Evolutionary conservation across 2,329 filamentous ascomycete genomes (phyloP).

Genomic region (Stemphylium vesicarium): DNA sequence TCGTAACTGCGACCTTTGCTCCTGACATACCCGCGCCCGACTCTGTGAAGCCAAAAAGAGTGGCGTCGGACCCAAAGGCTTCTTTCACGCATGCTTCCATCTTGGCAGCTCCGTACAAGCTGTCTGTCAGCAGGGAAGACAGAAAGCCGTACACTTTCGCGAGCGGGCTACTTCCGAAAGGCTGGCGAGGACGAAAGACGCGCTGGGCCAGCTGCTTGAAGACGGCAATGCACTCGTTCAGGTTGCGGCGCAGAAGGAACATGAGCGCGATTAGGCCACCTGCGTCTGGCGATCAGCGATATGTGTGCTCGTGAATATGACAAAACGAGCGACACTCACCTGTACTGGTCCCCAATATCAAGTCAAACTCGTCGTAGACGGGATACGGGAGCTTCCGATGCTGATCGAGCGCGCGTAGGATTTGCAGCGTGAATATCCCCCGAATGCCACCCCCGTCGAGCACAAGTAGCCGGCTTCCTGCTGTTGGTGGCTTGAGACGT

Average conservation of each 20-base stretch:
- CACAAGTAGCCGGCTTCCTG: slow-evolving; percentile 17
- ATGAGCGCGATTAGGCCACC: slow-evolving; percentile 24
- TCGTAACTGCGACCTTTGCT: slow-evolving; percentile 20
- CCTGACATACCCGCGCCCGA: slow-evolving; percentile 3
- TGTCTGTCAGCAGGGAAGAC: slow-evolving; percentile 8
- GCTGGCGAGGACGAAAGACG: slow-evolving; percentile 8
- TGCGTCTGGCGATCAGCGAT: slow-evolving; percentile 1
- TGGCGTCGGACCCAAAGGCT: slow-evolving; percentile 9
- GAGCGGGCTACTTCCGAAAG: background rate
- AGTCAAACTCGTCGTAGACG: slow-evolving; percentile 24
- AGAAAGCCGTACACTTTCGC: slow-evolving; percentile 42
- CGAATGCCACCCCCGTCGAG: slow-evolving; percentile 20
- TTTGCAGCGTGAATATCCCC: slow-evolving; percentile 15
- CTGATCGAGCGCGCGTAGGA: slow-evolving; percentile 15
- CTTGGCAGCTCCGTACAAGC: slow-evolving; percentile 37
- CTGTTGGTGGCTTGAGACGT: slow-evolving; percentile 19
- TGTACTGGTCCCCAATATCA: slow-evolving; percentile 19
- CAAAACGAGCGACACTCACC: background rate
- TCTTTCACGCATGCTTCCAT: slow-evolving; percentile 41
- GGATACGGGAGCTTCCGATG: slow-evolving; percentile 17
- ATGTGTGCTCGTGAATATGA: background rate
- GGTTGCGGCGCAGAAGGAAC: slow-evolving; percentile 12
- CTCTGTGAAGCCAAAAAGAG: slow-evolving; percentile 11
- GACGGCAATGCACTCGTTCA: slow-evolving; percentile 12
- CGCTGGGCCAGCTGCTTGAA: slow-evolving; percentile 16